phyloP scores from a whole-genome alignment of 805 yeast species.

The Ogataea ganodermae region DNA sequence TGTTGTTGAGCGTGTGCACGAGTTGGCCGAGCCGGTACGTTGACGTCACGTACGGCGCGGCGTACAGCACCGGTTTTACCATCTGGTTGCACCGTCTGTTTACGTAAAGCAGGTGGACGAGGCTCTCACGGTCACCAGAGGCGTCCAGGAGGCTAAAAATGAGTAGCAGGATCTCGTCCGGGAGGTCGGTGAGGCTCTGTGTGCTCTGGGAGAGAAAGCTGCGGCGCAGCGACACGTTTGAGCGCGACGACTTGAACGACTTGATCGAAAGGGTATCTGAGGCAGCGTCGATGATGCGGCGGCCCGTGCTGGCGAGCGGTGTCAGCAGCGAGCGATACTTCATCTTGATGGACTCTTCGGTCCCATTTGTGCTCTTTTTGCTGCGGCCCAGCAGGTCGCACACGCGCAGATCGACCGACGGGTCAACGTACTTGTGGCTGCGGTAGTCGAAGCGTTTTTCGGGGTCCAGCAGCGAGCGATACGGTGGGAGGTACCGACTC shows the following conservation, averaged over 20 bases:
- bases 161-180: slow-evolving; percentile 44
- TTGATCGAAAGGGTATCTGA: slow-evolving; percentile 43
- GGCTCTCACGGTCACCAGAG: slow-evolving; percentile 38
- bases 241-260: slow-evolving; percentile 36
- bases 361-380: slow-evolving; percentile 2
- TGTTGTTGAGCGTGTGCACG: slow-evolving; percentile 62
- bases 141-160: slow-evolving; percentile 38
- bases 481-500: slow-evolving; percentile 47
- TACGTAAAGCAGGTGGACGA: slow-evolving; percentile 51
- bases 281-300: slow-evolving; percentile 42
- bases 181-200: slow-evolving; percentile 33
- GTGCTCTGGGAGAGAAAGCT: slow-evolving; percentile 8
- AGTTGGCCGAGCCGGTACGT: slow-evolving; percentile 83
- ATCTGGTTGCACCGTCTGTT: slow-evolving; percentile 50
- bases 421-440: slow-evolving; percentile 42
- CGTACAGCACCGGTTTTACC: slow-evolving; percentile 58
- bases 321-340: slow-evolving; percentile 49
- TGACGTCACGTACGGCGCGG: slow-evolving; percentile 56
- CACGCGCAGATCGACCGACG: slow-evolving; percentile 23
- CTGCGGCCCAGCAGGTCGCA: slow-evolving; percentile 15
- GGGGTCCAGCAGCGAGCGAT: slow-evolving; percentile 53
- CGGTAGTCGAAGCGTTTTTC: slow-evolving; percentile 51
- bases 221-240: slow-evolving; percentile 16
- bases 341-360: slow-evolving; percentile 39
- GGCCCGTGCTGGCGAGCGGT: slow-evolving; percentile 30